Percentiles rank a stretch among this genome's conserved stretches.
Evolutionary conservation across 345 rosid species (phyloP).

Genomic region (Acer campestre): DNA sequence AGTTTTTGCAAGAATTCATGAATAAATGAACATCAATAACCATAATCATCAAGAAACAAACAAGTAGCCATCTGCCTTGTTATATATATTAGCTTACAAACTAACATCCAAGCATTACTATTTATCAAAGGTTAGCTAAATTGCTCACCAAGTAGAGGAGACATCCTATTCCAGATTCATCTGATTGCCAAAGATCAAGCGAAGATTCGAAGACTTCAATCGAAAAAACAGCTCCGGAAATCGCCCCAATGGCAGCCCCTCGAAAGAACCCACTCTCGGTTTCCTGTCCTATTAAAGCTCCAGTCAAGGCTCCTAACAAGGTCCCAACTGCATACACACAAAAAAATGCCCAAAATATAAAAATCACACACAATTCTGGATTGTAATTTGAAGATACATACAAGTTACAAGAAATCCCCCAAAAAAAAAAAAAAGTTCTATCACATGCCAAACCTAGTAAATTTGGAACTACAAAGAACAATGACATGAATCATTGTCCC

Average conservation of each 20-base stretch:
- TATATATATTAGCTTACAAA: neutral
- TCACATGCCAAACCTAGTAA: neutral
- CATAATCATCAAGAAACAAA: neutral
- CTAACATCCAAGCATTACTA: neutral
- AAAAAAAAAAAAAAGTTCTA: constrained; percentile 3
- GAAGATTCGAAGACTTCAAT: constrained; percentile 99
- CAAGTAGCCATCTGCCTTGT: neutral
- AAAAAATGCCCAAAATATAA: constrained; percentile 4
- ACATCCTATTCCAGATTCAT: constrained; percentile 88
- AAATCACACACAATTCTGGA: constrained; percentile 5
- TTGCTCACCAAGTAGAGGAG: constrained; percentile 87
- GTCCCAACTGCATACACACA: constrained; percentile 72
- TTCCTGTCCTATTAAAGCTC: constrained; percentile 99
- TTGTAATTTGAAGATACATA: neutral
- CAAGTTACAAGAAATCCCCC: neutral
- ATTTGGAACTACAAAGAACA: constrained; percentile 13
- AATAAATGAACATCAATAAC: constrained; percentile 2
- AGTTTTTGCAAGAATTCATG: constrained; percentile 21
- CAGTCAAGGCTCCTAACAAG: constrained; percentile 95
- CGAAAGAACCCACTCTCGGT: constrained; percentile 97
- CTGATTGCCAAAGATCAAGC: constrained; percentile 91
- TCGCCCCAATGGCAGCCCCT: constrained; percentile 98
- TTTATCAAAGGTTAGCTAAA: constrained; percentile 1
- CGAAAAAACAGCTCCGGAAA: constrained; percentile 98
- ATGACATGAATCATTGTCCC: neutral